These are phyloP conservation scores for Ligustrum vulgare DNA, from an alignment of 257 asterid genomes.

Conservation along the genomic window DNA sequence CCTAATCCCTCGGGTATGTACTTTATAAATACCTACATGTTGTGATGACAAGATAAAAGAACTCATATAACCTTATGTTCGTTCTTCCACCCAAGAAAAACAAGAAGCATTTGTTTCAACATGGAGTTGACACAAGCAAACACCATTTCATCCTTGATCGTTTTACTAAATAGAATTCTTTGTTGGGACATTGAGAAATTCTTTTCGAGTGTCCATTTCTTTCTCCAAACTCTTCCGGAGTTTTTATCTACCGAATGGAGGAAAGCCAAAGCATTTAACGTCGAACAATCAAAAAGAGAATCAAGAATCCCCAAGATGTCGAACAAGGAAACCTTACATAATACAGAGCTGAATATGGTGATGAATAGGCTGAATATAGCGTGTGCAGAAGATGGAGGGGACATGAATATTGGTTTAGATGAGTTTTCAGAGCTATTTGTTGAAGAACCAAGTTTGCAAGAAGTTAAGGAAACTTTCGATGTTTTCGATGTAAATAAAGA, in stretches of 20 bases:
- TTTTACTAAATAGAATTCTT: too few species aligned
- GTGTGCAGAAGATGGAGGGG: not conserved
- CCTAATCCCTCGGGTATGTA: too few species aligned
- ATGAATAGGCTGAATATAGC: not conserved
- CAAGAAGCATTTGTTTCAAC: not conserved
- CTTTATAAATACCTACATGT: too few species aligned
- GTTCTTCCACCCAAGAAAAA: too few species aligned
- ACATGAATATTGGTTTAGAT: not conserved
- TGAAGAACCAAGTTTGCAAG: conserved; percentile 42
- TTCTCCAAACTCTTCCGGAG: not conserved
- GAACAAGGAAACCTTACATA: not conserved
- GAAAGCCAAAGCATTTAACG: not conserved
- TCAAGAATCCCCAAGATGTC: not conserved
- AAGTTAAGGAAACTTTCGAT: conserved; percentile 38
- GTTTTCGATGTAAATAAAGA: conserved; percentile 53
- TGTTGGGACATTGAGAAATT: not conserved
- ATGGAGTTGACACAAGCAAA: not conserved
- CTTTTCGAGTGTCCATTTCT: not conserved
- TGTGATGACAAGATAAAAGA: too few species aligned
- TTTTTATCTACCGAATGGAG: not conserved
- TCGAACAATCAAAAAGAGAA: not conserved
- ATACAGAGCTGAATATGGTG: not conserved
- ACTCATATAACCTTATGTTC: too few species aligned
- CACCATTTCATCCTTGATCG: not conserved
- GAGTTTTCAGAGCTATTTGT: not conserved